A percentile compares a stretch with the other conserved stretches of the same genome.
phyloP scores from a whole-genome alignment of 331 rosid species.

The Stylosanthes scabra region DNA sequence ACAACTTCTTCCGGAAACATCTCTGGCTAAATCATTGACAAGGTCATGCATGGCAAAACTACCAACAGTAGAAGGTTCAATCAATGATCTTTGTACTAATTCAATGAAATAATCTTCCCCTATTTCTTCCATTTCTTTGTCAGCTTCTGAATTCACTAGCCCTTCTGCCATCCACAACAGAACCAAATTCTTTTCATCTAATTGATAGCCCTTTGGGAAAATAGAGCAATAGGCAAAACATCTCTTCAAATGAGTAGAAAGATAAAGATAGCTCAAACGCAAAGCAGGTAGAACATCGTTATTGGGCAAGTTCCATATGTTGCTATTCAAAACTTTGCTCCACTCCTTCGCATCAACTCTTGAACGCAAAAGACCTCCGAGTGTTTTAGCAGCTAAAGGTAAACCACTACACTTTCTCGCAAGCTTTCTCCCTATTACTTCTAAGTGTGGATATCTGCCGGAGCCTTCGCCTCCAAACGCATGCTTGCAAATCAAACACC shows the following conservation, averaged over 20 bases:
- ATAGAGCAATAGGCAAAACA: neutral
- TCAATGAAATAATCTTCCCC: constrained; percentile 6
- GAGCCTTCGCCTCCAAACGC: neutral
- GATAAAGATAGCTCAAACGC: constrained; percentile 35
- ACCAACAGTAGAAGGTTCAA: too few relatives aligned
- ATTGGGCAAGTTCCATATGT: neutral
- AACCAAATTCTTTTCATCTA: neutral
- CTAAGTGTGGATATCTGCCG: neutral
- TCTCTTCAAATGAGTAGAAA: constrained; percentile 28
- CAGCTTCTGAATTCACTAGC: neutral
- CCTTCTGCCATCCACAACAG: constrained; percentile 13
- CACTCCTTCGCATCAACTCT: neutral
- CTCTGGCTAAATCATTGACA: neutral
- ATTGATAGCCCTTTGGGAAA: neutral
- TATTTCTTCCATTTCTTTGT: constrained; percentile 3
- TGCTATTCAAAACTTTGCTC: neutral
- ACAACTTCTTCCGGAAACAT: constrained; percentile 1
- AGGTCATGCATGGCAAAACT: constrained; percentile 19
- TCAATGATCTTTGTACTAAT: neutral
- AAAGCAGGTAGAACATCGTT: constrained; percentile 3
- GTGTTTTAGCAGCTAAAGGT: neutral
- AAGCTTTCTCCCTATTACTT: neutral
- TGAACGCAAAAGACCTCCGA: neutral
- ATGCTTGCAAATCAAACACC: neutral
- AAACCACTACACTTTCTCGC: neutral